These are phyloP conservation scores for Pyrrhoderma lamaoense DNA, from an alignment of 1,284 basidiomycete species.

Conservation along the genomic window DNA sequence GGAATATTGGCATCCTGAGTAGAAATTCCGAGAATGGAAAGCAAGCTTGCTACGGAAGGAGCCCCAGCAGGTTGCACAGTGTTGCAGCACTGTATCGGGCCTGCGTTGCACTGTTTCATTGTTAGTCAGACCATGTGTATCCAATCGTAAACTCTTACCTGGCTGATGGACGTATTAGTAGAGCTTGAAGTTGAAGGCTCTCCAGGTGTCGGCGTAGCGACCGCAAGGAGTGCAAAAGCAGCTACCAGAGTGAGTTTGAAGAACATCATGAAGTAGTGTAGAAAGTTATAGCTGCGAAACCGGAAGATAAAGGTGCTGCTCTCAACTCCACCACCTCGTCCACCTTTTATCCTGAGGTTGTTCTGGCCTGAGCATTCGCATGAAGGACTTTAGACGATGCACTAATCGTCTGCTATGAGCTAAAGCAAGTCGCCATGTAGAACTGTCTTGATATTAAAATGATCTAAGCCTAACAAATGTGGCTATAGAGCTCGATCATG, in stretches of 20 bases:
- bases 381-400: too few relatives aligned
- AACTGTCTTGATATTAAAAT: too few relatives aligned
- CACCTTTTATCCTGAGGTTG: not conserved
- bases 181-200: not conserved
- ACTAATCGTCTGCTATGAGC: too few relatives aligned
- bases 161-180: too few relatives aligned
- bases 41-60: not conserved
- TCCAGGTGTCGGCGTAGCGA: slow-evolving; percentile 10
- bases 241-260: slow-evolving; percentile 12
- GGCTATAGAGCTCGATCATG: too few relatives aligned
- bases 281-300: not conserved
- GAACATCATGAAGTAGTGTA: slow-evolving; percentile 13
- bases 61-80: slow-evolving; percentile 1
- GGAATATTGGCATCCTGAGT: slow-evolving; percentile 5
- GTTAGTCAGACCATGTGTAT: too few relatives aligned
- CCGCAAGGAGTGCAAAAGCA: slow-evolving; percentile 15
- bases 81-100: slow-evolving; percentile 14
- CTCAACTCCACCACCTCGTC: not conserved
- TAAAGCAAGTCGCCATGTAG: too few relatives aligned
- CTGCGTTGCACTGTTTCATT: slow-evolving; percentile 12
- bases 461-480: too few relatives aligned
- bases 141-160: too few relatives aligned
- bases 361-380: slow-evolving; percentile 1
- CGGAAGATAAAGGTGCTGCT: not conserved
- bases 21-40: slow-evolving; percentile 10